Conservation (phyloP, 2,329 filamentous ascomycete genomes). For the Clonostachys chloroleuca region DNA sequence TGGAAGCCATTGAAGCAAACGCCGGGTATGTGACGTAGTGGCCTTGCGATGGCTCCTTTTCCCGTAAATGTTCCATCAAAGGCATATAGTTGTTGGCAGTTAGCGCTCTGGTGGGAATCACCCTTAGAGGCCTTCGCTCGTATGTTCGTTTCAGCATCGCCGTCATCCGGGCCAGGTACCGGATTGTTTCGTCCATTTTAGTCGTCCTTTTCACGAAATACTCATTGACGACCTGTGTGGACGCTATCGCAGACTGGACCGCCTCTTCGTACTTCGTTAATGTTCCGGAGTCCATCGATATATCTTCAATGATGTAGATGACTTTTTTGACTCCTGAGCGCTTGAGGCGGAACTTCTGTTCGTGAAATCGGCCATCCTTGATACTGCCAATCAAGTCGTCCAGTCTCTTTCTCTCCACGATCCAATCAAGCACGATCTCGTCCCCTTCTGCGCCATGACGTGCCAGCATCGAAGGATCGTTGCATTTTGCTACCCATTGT, state of each 20-base stretch:
- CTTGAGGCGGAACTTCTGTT: constrained; percentile 77
- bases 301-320: constrained; percentile 75
- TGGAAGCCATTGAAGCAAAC: constrained; percentile 69
- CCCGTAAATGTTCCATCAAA: constrained; percentile 53
- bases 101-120: constrained; percentile 64
- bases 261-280: constrained; percentile 58
- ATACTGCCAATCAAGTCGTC: constrained; percentile 79
- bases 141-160: constrained; percentile 62
- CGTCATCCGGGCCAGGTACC: constrained; percentile 71
- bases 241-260: constrained; percentile 69
- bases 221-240: constrained; percentile 72
- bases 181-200: constrained; percentile 74
- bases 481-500: constrained; percentile 73
- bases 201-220: constrained; percentile 75
- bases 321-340: constrained; percentile 72
- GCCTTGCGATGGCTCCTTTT: constrained; percentile 34
- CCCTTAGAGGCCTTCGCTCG: constrained; percentile 47
- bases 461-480: constrained; percentile 51
- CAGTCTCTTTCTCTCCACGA: constrained; percentile 75
- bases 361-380: constrained; percentile 77
- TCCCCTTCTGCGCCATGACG: constrained; percentile 56
- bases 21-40: constrained; percentile 66
- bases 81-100: constrained; percentile 63
- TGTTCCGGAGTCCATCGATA: constrained; percentile 50
- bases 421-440: constrained; percentile 74